Conservation (phyloP, 2,329 filamentous ascomycete species). For the Coccinonectria pachysandricola region DNA sequence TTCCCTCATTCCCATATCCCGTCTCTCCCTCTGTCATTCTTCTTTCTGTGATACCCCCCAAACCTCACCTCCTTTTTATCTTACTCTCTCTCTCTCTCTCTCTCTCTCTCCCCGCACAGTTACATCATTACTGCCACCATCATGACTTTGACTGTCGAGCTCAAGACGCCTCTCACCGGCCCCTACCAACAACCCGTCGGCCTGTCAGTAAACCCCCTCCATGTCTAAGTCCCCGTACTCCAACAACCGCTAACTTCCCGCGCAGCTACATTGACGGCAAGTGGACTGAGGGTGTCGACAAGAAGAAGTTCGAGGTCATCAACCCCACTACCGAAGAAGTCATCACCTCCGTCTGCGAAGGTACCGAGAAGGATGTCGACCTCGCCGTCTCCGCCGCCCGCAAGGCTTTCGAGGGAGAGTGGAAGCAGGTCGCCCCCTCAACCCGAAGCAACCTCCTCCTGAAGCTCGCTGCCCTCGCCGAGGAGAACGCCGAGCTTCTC, state of each 20-base stretch:
- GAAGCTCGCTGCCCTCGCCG: conserved; percentile 71
- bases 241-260: conserved; percentile 10
- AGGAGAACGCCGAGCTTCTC: conserved; percentile 67
- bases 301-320: conserved; percentile 85
- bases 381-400: conserved; percentile 77
- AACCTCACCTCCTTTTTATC: not conserved
- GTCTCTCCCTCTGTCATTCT: conserved; percentile 2
- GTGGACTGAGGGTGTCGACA: conserved; percentile 68
- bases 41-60: conserved; percentile 5
- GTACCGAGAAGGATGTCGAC: conserved; percentile 75
- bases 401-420: conserved; percentile 69
- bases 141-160: conserved; percentile 40
- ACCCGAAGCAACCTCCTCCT: conserved; percentile 58
- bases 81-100: conserved; percentile 3
- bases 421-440: conserved; percentile 58
- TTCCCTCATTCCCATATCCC: conserved; percentile 8
- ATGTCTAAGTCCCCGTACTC: not conserved
- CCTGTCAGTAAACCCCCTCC: conserved; percentile 36
- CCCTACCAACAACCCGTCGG: conserved; percentile 49
- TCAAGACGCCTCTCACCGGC: conserved; percentile 59
- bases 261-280: conserved; percentile 85
- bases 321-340: conserved; percentile 80
- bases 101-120: conserved; percentile 7
- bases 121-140: conserved; percentile 5
- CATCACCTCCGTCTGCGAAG: conserved; percentile 75